phyloP scores from a whole-genome alignment of 768 basidiomycete species.

The Termitomyces bulborhizus region DNA sequence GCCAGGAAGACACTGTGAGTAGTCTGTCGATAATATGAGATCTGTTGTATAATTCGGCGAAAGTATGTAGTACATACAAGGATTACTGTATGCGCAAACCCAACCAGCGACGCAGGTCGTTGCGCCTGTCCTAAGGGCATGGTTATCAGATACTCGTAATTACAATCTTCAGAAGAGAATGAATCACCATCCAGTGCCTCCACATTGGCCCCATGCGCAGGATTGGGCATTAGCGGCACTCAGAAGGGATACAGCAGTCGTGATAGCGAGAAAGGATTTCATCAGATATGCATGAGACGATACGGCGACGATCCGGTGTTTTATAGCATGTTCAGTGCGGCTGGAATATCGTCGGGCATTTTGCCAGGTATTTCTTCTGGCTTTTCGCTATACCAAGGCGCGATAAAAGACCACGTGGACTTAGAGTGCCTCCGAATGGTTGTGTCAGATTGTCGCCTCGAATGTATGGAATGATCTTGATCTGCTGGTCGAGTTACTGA shows the following conservation, averaged over 20 bases:
- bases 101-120: constrained; percentile 39
- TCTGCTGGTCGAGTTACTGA: background rate
- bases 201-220: constrained; percentile 37
- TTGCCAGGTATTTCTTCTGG: background rate
- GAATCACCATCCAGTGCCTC: constrained; percentile 29
- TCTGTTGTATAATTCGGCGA: background rate
- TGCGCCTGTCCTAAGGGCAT: constrained; percentile 29
- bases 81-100: constrained; percentile 32
- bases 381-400: background rate
- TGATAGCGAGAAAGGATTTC: constrained; percentile 11
- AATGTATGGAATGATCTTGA: background rate
- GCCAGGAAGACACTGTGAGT: constrained; percentile 49
- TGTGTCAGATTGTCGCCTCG: background rate
- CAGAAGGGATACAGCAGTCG: constrained; percentile 10
- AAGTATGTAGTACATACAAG: constrained; percentile 25
- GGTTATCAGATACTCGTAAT: background rate
- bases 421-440: background rate
- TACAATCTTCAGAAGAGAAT: too few relatives aligned
- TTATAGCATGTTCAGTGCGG: constrained; percentile 3
- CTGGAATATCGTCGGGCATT: constrained; percentile 10
- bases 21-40: constrained; percentile 26
- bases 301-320: background rate
- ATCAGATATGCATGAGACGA: background rate
- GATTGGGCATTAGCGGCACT: constrained; percentile 27
- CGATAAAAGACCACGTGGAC: constrained; percentile 3